Percentiles rank a stretch among this genome's conserved stretches.
These are phyloP conservation scores for Plectranthus barbatus DNA, from an alignment of 257 asterid species.

Conservation along the genomic window DNA sequence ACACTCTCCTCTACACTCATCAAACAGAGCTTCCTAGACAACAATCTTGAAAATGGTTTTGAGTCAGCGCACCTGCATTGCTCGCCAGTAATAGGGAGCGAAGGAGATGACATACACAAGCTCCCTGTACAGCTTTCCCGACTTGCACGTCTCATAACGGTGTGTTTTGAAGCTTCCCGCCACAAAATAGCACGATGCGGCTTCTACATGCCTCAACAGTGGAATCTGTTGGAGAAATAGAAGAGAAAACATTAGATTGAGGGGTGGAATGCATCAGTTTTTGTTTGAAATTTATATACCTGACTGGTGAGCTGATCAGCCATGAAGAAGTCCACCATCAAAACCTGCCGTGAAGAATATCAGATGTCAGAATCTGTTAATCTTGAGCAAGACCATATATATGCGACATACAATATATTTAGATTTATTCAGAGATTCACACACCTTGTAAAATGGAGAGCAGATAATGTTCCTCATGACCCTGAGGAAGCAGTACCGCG, in stretches of 20 bases:
- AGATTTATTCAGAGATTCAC: background rate
- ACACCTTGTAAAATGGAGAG: conserved; percentile 92
- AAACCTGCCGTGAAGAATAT: conserved; percentile 31
- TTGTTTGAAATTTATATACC: conserved; percentile 30
- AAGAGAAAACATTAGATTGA: background rate
- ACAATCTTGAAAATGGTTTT: background rate
- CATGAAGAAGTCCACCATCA: conserved; percentile 96
- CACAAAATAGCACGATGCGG: conserved; percentile 66
- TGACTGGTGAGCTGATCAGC: conserved; percentile 99
- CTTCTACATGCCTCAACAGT: conserved; percentile 80
- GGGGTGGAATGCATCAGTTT: too few species aligned
- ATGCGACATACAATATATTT: too few species aligned
- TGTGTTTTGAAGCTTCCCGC: conserved; percentile 65
- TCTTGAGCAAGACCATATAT: background rate
- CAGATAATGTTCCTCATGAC: conserved; percentile 75
- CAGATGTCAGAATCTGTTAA: background rate
- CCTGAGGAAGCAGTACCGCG: conserved; percentile 61
- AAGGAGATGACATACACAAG: conserved; percentile 86
- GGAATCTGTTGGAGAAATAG: conserved; percentile 61
- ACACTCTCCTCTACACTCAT: too few species aligned
- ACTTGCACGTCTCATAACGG: conserved; percentile 53
- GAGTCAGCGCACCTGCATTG: conserved; percentile 96
- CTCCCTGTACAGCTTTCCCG: conserved; percentile 65
- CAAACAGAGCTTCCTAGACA: background rate
- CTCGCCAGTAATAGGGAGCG: conserved; percentile 96